Evolutionary conservation across 2,329 filamentous ascomycete species (phyloP).

Genomic region (Elsinoe australis): DNA sequence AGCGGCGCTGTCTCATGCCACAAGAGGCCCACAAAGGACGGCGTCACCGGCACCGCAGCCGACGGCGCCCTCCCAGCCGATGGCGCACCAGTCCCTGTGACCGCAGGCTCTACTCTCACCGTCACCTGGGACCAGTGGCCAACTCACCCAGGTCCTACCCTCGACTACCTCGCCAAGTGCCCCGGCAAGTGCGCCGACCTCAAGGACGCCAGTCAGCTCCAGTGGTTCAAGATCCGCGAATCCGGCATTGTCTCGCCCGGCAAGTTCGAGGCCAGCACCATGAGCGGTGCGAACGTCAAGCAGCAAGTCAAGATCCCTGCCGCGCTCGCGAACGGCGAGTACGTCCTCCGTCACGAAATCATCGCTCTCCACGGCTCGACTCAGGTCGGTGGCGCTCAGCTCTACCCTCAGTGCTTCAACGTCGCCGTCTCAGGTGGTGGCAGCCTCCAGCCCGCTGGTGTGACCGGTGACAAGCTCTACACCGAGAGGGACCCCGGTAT

Average conservation of each 20-base stretch:
- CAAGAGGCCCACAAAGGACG: constrained; percentile 25
- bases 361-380: constrained; percentile 52
- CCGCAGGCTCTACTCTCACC: constrained; percentile 29
- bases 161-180: constrained; percentile 31
- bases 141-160: constrained; percentile 34
- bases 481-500: constrained; percentile 51
- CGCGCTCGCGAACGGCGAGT: constrained; percentile 49
- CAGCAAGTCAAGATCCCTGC: constrained; percentile 47
- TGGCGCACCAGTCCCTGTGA: constrained; percentile 29
- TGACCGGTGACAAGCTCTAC: constrained; percentile 49
- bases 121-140: constrained; percentile 32
- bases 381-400: constrained; percentile 37
- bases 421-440: constrained; percentile 51
- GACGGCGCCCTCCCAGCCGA: constrained; percentile 23
- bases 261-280: constrained; percentile 49
- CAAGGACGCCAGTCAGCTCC: constrained; percentile 44
- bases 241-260: constrained; percentile 47
- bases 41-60: constrained; percentile 10
- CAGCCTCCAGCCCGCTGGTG: constrained; percentile 43
- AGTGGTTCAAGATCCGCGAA: constrained; percentile 58
- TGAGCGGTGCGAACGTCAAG: constrained; percentile 42
- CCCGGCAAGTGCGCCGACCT: constrained; percentile 42
- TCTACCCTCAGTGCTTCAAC: constrained; percentile 49
- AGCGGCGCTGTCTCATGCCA: constrained; percentile 31
- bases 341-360: constrained; percentile 54